Evolutionary conservation across 176 grass and related monocot genomes (phyloP).

Genomic region (Oryza rufipogon): DNA sequence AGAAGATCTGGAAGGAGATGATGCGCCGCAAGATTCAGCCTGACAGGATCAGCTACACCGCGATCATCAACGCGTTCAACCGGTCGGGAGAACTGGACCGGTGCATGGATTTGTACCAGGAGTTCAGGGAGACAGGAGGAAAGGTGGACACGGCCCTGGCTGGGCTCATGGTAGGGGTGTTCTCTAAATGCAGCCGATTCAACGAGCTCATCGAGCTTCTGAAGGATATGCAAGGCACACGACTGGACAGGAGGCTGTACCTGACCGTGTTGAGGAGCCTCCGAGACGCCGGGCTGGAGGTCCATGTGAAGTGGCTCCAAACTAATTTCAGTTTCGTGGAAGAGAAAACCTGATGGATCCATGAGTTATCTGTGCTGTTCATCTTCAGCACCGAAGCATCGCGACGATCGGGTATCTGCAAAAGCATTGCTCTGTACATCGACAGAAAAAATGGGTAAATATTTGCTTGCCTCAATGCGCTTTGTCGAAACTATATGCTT

Average conservation of each 20-base stretch:
- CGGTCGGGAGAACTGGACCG: conserved; percentile 60
- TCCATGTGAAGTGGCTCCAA: conserved; percentile 72
- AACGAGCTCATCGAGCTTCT: conserved; percentile 81
- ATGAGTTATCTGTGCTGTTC: conserved; percentile 15
- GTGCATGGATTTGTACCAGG: conserved; percentile 67
- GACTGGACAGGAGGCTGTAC: conserved; percentile 70
- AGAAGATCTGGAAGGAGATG: conserved; percentile 96
- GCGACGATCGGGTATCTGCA: not conserved
- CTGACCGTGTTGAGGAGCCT: conserved; percentile 66
- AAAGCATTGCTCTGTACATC: conserved; percentile 39
- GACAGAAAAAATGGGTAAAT: conserved; percentile 37
- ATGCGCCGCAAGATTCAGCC: conserved; percentile 60
- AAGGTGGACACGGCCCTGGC: conserved; percentile 71
- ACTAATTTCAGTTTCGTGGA: conserved; percentile 65
- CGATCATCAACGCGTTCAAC: conserved; percentile 76
- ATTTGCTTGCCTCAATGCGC: conserved; percentile 43
- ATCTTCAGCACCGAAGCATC: conserved; percentile 10
- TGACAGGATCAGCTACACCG: conserved; percentile 79
- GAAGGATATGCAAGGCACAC: conserved; percentile 54
- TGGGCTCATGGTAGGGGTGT: conserved; percentile 79
- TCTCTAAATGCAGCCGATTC: conserved; percentile 64
- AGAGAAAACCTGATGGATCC: conserved; percentile 67
- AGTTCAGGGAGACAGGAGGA: conserved; percentile 65
- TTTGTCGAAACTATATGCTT: conserved; percentile 17
- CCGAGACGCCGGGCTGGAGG: conserved; percentile 67